phyloP scores from a whole-genome alignment of 495 filamentous ascomycete genomes.

The Annulohypoxylon nitens region DNA sequence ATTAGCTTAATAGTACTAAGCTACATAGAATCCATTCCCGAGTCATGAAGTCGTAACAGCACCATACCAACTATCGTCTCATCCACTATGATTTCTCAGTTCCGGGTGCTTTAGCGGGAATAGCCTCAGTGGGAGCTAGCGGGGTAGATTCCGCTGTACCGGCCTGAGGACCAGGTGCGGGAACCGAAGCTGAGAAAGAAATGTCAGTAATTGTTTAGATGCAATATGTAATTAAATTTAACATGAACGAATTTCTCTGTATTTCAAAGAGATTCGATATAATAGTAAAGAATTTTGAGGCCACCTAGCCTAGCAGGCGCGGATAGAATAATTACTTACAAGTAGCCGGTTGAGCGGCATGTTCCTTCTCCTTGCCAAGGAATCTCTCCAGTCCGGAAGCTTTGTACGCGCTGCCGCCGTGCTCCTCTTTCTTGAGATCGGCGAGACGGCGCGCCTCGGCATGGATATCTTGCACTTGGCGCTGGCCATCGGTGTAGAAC shows the following conservation, averaged over 20 bases:
- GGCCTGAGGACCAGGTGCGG: conserved; percentile 41
- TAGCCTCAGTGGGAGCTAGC: conserved; percentile 35
- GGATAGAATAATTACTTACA: conserved; percentile 42
- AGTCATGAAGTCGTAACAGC: conserved; percentile 35
- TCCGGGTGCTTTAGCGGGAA: conserved; percentile 42
- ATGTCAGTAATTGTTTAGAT: conserved; percentile 14
- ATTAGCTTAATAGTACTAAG: conserved; percentile 27
- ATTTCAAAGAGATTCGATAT: background rate
- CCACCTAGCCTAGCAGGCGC: background rate
- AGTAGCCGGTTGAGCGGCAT: conserved; percentile 48
- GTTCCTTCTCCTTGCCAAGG: conserved; percentile 60
- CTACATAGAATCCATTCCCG: conserved; percentile 22
- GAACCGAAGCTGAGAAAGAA: conserved; percentile 28
- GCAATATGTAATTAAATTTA: background rate
- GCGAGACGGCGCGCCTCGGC: conserved; percentile 87
- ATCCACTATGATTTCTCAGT: conserved; percentile 39
- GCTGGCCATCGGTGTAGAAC: conserved; percentile 85
- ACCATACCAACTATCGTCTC: conserved; percentile 3
- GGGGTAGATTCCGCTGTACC: conserved; percentile 39
- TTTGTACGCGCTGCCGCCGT: conserved; percentile 63
- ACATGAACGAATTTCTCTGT: background rate
- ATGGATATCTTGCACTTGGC: conserved; percentile 94
- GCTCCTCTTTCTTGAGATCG: conserved; percentile 82
- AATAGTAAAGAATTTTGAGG: background rate
- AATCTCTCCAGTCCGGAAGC: conserved; percentile 61